Base-by-base conservation (phyloP, 805 yeast species). In the Barnettozyma vustinii region DNA sequence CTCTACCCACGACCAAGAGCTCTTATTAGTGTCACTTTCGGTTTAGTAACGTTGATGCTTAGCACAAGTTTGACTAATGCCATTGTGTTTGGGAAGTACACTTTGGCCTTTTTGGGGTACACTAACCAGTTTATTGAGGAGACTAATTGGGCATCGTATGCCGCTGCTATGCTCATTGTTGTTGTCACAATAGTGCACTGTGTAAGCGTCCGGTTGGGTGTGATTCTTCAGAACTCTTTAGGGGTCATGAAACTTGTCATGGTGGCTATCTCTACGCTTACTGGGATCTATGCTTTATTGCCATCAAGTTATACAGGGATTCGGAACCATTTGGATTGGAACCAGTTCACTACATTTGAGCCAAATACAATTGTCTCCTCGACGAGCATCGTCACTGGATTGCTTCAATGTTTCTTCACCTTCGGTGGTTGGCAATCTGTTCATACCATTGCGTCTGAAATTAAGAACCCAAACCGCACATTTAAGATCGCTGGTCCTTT, bases 351-450 rank as follows among this genome's bases (percentile, higher is more conserved):
- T 45, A 51, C 55, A 1, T 61, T 68, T 27, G 67, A 68, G 48
- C 19, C 37, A 9, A 15, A 18, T 3, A 46, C 66, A 0, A 35
- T 57, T 1, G 67, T 75, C 1, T 64, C 75, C 1, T 39, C 71
- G 2, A 66, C 84, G 0, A 70, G 77, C 1, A 64, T 81, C 49
- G 75, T 84, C 0, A 65, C 77, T 42, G 83, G 84, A 0, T 71
- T 80, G 23, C 71, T 81, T 20, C 78, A 77, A 55, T 80, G 84
- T 2, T 70, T 77, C 49, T 82, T 79, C 66, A 76, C 83, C 5
- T 79, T 74, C 52, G 71, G 77, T 5, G 88, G 88, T 3, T 82
- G 87, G 86, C 78, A 74, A 53, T 65, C 76, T 8, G 81, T 81
- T 9, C 85, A 81, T 57, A 73, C 80, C 0, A 82, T 79, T 12